phyloP scores from a whole-genome alignment of 805 yeast genomes.

The Kuraishia capsulata region DNA sequence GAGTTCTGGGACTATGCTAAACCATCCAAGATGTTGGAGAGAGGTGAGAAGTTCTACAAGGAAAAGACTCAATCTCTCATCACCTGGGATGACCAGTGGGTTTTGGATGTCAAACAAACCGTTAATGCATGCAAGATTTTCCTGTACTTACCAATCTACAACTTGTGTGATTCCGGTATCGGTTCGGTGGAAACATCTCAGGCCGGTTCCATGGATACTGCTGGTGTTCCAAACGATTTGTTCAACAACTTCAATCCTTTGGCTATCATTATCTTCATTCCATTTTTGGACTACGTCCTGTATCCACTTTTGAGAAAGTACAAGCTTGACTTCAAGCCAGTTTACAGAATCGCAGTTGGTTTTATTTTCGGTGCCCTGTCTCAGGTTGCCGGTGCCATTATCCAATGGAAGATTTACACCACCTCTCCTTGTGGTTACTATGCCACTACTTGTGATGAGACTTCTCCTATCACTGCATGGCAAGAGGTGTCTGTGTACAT shows the following conservation, averaged over 20 bases:
- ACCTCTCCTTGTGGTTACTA: constrained; percentile 33
- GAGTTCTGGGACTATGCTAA: constrained; percentile 25
- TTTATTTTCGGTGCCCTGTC: constrained; percentile 37
- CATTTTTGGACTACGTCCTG: constrained; percentile 35
- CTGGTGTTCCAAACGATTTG: constrained; percentile 49
- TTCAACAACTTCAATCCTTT: constrained; percentile 47
- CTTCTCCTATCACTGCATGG: constrained; percentile 26
- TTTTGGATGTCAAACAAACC: constrained; percentile 34
- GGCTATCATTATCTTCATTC: constrained; percentile 42
- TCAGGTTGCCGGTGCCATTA: constrained; percentile 39
- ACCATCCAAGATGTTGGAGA: constrained; percentile 31
- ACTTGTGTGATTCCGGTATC: constrained; percentile 37
- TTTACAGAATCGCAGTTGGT: constrained; percentile 36
- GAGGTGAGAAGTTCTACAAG: constrained; percentile 28
- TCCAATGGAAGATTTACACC: constrained; percentile 37
- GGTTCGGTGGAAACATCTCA: constrained; percentile 35
- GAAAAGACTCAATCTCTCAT: constrained; percentile 22
- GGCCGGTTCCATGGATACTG: constrained; percentile 43
- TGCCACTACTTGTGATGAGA: constrained; percentile 13
- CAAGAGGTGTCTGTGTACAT: constrained; percentile 22
- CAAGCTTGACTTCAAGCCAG: constrained; percentile 34
- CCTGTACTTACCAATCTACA: constrained; percentile 28
- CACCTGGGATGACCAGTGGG: constrained; percentile 33
- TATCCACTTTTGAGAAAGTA: constrained; percentile 37
- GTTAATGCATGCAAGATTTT: constrained; percentile 36